Percentiles rank a stretch among this genome's conserved stretches.
Evolutionary conservation across 495 filamentous ascomycete genomes (phyloP).

Genomic region (Clavariopsis aquatica): DNA sequence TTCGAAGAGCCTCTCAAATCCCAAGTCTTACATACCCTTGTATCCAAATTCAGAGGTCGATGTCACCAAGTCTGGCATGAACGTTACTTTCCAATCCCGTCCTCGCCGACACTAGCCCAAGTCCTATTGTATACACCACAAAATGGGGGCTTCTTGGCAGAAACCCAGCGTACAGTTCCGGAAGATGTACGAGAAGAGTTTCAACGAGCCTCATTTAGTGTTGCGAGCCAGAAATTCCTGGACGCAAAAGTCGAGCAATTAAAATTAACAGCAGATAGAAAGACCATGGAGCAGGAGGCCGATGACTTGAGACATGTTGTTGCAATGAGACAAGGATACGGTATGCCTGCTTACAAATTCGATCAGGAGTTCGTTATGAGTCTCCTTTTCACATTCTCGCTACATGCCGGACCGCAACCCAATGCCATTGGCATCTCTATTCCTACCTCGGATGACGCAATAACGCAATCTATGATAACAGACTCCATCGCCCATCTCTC

Average conservation of each 20-base stretch:
- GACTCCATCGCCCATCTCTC: neutral
- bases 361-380: conserved; percentile 23
- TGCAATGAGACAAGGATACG: neutral
- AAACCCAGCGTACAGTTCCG: conserved; percentile 5
- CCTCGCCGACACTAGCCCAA: conserved; percentile 12
- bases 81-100: conserved; percentile 25
- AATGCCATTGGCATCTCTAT: too few relatives aligned
- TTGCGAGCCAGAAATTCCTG: conserved; percentile 18
- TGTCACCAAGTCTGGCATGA: conserved; percentile 1
- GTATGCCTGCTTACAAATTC: conserved; percentile 9
- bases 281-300: conserved; percentile 1
- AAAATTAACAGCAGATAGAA: neutral
- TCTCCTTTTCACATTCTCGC: neutral
- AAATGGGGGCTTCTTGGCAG: conserved; percentile 8
- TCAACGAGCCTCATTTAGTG: conserved; percentile 17
- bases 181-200: neutral
- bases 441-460: neutral
- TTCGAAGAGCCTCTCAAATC: conserved; percentile 20
- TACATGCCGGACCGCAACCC: neutral
- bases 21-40: conserved; percentile 20
- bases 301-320: conserved; percentile 13
- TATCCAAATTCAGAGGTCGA: conserved; percentile 13
- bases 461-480: neutral
- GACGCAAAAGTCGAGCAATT: neutral
- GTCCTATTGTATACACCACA: conserved; percentile 10